A percentile compares a stretch with the other conserved stretches of the same genome.
These are phyloP conservation scores for Monascus ruber DNA, from an alignment of 2,329 filamentous ascomycete genomes.

Conservation along the genomic window DNA sequence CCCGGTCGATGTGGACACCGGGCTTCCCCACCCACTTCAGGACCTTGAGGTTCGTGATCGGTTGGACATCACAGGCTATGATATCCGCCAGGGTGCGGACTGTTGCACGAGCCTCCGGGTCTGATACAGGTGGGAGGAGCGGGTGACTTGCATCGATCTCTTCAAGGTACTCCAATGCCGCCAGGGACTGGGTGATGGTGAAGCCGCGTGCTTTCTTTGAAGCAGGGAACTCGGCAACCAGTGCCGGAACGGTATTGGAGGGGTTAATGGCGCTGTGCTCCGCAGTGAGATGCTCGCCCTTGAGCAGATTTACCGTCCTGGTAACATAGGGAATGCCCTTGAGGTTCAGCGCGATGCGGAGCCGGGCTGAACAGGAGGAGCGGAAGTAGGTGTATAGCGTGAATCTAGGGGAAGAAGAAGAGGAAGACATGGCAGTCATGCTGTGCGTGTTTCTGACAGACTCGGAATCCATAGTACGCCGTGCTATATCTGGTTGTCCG, in stretches of 20 bases:
- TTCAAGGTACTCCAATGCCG: constrained; percentile 53
- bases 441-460: background rate
- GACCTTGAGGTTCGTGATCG: constrained; percentile 47
- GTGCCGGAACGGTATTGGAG: constrained; percentile 43
- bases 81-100: constrained; percentile 45
- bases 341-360: constrained; percentile 48
- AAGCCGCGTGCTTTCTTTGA: constrained; percentile 11
- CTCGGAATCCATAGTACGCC: no score
- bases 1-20: constrained; percentile 32
- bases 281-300: constrained; percentile 39
- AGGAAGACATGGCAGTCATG: constrained; percentile 9
- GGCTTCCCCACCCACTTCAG: constrained; percentile 35
- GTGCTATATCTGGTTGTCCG: no score
- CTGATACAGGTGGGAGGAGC: constrained; percentile 36
- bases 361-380: constrained; percentile 51
- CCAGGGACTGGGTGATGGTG: constrained; percentile 45
- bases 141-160: constrained; percentile 36
- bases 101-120: constrained; percentile 35
- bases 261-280: constrained; percentile 43
- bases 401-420: constrained; percentile 5
- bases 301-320: constrained; percentile 43
- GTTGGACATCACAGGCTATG: constrained; percentile 48
- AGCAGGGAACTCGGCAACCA: constrained; percentile 27
- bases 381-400: constrained; percentile 50
- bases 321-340: constrained; percentile 42